Conservation (phyloP, 768 basidiomycete species). For the Rhodotorula graminis region DNA sequence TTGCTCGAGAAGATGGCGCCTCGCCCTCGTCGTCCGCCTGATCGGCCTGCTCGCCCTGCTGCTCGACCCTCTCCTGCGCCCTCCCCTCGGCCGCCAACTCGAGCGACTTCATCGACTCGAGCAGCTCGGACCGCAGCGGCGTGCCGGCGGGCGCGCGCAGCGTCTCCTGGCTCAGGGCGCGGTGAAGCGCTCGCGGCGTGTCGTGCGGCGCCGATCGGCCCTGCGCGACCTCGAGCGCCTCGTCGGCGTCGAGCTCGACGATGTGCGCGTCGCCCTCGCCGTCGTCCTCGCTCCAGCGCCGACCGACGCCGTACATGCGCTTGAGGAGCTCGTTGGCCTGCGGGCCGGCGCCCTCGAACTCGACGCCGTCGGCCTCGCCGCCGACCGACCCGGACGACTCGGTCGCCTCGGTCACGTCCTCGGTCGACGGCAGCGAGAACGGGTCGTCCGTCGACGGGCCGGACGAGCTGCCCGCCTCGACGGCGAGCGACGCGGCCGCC, state of each 20-base stretch:
- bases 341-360: slow-evolving; percentile 35
- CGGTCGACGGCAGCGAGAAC: background rate
- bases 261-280: slow-evolving; percentile 10
- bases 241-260: background rate
- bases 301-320: slow-evolving; percentile 34
- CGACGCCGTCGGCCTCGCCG: slow-evolving; percentile 11
- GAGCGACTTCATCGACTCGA: background rate
- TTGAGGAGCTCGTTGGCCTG: slow-evolving; percentile 23
- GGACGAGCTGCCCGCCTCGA: background rate
- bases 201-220: background rate
- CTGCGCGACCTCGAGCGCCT: background rate
- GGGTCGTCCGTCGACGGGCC: background rate
- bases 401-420: slow-evolving; percentile 5
- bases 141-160: background rate
- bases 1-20: too few species aligned
- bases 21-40: slow-evolving; percentile 15
- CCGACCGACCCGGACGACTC: slow-evolving; percentile 8
- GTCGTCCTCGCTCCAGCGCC: slow-evolving; percentile 1
- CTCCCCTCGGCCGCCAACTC: background rate
- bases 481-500: background rate
- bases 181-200: background rate
- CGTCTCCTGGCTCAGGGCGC: slow-evolving; percentile 1
- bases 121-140: background rate
- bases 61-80: slow-evolving; percentile 1
- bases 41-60: background rate